These are phyloP conservation scores for Acrodontium crateriforme DNA, from an alignment of 2,329 filamentous ascomycete genomes.

Conservation along the genomic window DNA sequence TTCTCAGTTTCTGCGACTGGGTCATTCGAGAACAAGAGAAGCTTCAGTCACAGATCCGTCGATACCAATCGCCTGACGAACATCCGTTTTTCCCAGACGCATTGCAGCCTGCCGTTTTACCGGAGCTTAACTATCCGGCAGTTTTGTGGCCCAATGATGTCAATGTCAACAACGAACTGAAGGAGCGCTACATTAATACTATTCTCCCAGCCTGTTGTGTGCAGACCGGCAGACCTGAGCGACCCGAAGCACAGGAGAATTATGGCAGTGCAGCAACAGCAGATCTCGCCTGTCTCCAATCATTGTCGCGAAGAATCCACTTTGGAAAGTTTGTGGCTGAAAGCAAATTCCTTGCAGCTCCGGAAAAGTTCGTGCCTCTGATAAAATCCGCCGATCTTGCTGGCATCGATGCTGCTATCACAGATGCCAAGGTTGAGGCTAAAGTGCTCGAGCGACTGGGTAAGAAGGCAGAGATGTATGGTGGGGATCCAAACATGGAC, in stretches of 20 bases:
- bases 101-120: conserved; percentile 68
- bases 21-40: conserved; percentile 80
- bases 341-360: conserved; percentile 78
- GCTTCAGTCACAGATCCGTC: conserved; percentile 81
- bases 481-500: conserved; percentile 62
- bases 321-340: conserved; percentile 98
- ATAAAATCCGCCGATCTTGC: conserved; percentile 69
- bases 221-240: conserved; percentile 62
- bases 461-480: conserved; percentile 86
- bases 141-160: conserved; percentile 82
- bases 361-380: conserved; percentile 63
- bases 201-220: conserved; percentile 76
- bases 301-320: conserved; percentile 79
- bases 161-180: conserved; percentile 80
- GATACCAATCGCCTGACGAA: conserved; percentile 92
- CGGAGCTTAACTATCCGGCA: conserved; percentile 71
- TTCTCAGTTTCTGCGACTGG: conserved; percentile 82
- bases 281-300: conserved; percentile 82
- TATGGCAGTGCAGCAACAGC: conserved; percentile 86
- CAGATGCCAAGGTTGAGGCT: conserved; percentile 74
- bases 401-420: conserved; percentile 82
- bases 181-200: conserved; percentile 65
- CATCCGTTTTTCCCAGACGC: conserved; percentile 89
- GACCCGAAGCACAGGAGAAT: conserved; percentile 71
- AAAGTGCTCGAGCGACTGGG: conserved; percentile 77